phyloP scores from a whole-genome alignment of 371 early-diverging fungal genomes.

The Chytridium lagenaria region DNA sequence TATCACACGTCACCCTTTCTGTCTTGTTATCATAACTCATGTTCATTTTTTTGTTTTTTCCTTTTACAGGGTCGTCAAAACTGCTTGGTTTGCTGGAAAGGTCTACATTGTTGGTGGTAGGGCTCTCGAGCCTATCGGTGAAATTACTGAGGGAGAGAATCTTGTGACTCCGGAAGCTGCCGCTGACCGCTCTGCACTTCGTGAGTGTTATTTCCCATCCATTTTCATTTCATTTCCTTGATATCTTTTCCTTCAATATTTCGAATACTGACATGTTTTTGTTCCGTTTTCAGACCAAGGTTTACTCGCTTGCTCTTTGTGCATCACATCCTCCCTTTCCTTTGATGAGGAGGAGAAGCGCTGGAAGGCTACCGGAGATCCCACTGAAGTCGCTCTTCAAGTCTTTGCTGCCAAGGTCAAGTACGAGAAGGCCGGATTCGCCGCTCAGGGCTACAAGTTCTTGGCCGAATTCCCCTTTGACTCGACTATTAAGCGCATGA shows the following conservation, averaged over 20 bases:
- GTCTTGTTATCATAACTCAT: background rate
- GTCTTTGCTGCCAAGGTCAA: slow-evolving; percentile 49
- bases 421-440: background rate
- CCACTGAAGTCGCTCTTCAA: slow-evolving; percentile 80
- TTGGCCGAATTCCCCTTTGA: slow-evolving; percentile 41
- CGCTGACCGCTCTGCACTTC: background rate
- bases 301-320: background rate
- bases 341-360: slow-evolving; percentile 13
- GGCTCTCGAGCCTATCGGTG: slow-evolving; percentile 24
- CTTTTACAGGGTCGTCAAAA: slow-evolving; percentile 40
- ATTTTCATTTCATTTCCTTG: too few species aligned
- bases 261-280: background rate
- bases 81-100: slow-evolving; percentile 25
- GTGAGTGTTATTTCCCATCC: slow-evolving; percentile 6
- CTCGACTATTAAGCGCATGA: slow-evolving; percentile 41
- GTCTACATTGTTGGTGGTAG: slow-evolving; percentile 18
- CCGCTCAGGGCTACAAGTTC: background rate
- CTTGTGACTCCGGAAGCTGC: background rate
- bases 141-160: slow-evolving; percentile 33
- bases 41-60: slow-evolving; percentile 34
- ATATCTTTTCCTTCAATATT: too few species aligned
- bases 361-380: slow-evolving; percentile 71
- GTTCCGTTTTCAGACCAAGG: slow-evolving; percentile 5
- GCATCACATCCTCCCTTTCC: slow-evolving; percentile 13
- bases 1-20: background rate